Conservation (phyloP, 2,329 filamentous ascomycete genomes). For the Colletotrichum acutatum region DNA sequence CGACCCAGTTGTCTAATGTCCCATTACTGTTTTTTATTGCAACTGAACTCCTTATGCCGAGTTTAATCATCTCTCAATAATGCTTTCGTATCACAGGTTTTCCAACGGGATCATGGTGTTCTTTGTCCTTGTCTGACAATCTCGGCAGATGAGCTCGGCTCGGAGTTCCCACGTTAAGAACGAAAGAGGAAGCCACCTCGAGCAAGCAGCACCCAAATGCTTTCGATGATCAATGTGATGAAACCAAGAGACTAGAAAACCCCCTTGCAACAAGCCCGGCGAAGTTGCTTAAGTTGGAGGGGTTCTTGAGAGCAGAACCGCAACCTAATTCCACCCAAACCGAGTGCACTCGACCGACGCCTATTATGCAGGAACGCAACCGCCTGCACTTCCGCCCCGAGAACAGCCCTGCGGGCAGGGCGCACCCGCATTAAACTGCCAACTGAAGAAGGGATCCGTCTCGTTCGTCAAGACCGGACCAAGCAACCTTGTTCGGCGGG, state of each 20-base stretch:
- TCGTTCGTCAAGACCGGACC: slow-evolving; percentile 60
- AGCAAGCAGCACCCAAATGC: too few species aligned
- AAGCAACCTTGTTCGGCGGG: slow-evolving; percentile 51
- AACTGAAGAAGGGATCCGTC: slow-evolving; percentile 64
- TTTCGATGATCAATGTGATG: too few species aligned
- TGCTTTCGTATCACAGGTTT: neutral
- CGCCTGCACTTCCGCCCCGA: neutral
- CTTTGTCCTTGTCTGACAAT: neutral
- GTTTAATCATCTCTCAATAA: neutral
- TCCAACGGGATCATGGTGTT: neutral
- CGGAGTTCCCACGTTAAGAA: too few species aligned
- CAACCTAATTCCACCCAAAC: neutral
- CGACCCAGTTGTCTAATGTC: too few species aligned
- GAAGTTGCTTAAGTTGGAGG: neutral
- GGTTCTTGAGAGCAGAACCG: neutral
- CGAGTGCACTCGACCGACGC: neutral
- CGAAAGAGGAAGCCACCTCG: too few species aligned
- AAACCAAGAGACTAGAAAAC: too few species aligned
- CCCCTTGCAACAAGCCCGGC: neutral
- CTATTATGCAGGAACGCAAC: slow-evolving; percentile 8
- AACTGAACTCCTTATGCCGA: neutral
- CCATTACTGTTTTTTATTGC: neutral
- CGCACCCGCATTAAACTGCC: slow-evolving; percentile 58
- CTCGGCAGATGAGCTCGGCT: neutral
- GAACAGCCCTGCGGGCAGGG: slow-evolving; percentile 29